Evolutionary conservation across 768 basidiomycete genomes (phyloP).

Genomic region (Tulasnella sp.): DNA sequence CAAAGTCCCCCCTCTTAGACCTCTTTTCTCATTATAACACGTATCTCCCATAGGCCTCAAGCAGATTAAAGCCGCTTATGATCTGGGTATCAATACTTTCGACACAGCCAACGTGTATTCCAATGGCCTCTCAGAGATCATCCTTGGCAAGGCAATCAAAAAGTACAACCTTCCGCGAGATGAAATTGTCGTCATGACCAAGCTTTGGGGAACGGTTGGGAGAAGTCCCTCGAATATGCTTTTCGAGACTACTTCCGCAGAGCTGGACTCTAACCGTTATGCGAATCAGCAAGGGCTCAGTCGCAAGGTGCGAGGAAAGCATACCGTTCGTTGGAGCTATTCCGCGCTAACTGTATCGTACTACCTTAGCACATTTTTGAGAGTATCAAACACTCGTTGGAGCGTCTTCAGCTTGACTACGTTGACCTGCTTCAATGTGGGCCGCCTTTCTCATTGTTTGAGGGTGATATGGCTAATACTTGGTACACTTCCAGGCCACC

Average conservation of each 20-base stretch:
- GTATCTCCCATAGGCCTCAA: neutral
- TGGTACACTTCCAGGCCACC: neutral
- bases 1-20: neutral
- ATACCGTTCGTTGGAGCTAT: neutral
- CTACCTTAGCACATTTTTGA: constrained; percentile 45
- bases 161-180: constrained; percentile 52
- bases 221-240: neutral
- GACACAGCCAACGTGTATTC: constrained; percentile 44
- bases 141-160: constrained; percentile 71
- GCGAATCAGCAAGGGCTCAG: constrained; percentile 54
- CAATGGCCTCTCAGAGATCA: constrained; percentile 60
- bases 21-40: too few species aligned
- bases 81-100: constrained; percentile 11
- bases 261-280: constrained; percentile 45
- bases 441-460: constrained; percentile 24
- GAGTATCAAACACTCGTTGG: constrained; percentile 39
- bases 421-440: constrained; percentile 43
- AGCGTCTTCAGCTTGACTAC: constrained; percentile 43
- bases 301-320: constrained; percentile 44
- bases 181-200: constrained; percentile 74
- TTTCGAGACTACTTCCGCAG: neutral
- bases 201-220: constrained; percentile 35
- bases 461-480: too few species aligned
- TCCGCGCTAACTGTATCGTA: constrained; percentile 33
- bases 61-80: constrained; percentile 43